Evolutionary conservation across 331 rosid genomes (phyloP), one percentile per base, ranked within the genome.

Genomic region (Dryas integrifolia): DNA sequence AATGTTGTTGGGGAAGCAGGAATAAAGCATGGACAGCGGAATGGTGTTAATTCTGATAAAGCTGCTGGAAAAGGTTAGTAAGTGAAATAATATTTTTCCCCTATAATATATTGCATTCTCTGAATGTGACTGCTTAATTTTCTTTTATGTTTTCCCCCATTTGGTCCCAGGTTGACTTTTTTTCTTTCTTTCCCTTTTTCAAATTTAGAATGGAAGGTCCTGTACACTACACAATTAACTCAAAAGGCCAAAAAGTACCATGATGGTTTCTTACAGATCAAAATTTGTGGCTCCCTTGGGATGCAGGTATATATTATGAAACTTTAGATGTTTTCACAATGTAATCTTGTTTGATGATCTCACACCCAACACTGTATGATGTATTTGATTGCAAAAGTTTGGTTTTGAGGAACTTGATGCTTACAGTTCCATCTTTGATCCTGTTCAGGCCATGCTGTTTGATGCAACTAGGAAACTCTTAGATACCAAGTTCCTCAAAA

Each of bases 221-320:
- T 89, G 24, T 92, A 89, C 83, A 87, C 97, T 44, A 53, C 87
- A 68, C 93, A 92, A 76, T 14, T 92, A 71, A 87, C 88, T 74
- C 96, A 92, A 73, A 92, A 89, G 79, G 87, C 89, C 70, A 87
- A 92, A 86, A 92, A 84, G 85, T 89, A 89, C 85, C 96, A 87
- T 74, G 96, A 92, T 73, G 97, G 96, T 56, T 87, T 89, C 74
- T 69, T 92, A 76, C 72, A 56, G 62, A 77, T 83, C 44, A 72
- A 78, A 72, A 18, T 65, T 55, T 48, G 72, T 51, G 89, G 90
- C 76, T 81, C 87, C 53, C 75, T 57, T 26, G 86, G 77, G 75
- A 77, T 77, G 79, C 90, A 89, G 96, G 96, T 89, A 77, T 35
- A 72, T 77, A 70, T 44, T 67, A 1, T 73, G 63, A 50, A 44